These are phyloP conservation scores for Choiromyces venosus DNA, from an alignment of 495 filamentous ascomycete genomes.

Conservation along the genomic window DNA sequence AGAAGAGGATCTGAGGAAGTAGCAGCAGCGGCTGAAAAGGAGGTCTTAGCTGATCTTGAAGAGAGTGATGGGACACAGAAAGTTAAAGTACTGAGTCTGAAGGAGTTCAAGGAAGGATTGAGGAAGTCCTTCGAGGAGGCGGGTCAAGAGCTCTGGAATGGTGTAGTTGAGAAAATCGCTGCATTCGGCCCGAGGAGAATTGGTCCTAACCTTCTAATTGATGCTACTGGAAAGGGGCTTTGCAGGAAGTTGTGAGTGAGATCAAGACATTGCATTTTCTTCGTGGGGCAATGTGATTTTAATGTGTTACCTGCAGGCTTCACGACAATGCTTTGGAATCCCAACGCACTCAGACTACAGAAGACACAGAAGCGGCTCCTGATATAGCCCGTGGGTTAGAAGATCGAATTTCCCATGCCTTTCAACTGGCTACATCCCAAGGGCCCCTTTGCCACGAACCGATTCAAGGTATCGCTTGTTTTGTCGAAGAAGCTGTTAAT, in stretches of 20 bases:
- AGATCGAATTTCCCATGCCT: constrained; percentile 86
- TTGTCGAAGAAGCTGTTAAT: constrained; percentile 73
- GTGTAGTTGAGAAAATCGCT: constrained; percentile 70
- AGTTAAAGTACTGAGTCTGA: constrained; percentile 56
- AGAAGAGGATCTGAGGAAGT: constrained; percentile 42
- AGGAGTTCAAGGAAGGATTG: constrained; percentile 72
- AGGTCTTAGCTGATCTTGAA: constrained; percentile 42
- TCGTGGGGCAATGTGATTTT: neutral
- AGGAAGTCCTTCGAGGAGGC: constrained; percentile 60
- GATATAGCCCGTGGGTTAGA: constrained; percentile 66
- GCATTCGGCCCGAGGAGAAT: constrained; percentile 82
- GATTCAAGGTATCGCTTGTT: constrained; percentile 85
- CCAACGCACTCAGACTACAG: constrained; percentile 4
- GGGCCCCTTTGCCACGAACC: constrained; percentile 92
- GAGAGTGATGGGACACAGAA: constrained; percentile 47
- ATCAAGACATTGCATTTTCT: neutral
- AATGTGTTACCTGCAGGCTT: constrained; percentile 9
- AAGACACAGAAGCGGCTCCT: constrained; percentile 46
- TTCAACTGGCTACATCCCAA: constrained; percentile 84
- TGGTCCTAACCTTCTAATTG: constrained; percentile 86
- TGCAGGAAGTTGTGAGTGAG: constrained; percentile 67
- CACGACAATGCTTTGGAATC: constrained; percentile 11
- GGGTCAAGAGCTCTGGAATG: constrained; percentile 69
- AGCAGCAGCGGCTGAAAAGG: constrained; percentile 42
- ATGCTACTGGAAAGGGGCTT: constrained; percentile 65